Evolutionary conservation across 192 early-diverging fungal species (phyloP), one percentile per base, ranked within the genome.

Genomic region (Linnemannia exigua): DNA sequence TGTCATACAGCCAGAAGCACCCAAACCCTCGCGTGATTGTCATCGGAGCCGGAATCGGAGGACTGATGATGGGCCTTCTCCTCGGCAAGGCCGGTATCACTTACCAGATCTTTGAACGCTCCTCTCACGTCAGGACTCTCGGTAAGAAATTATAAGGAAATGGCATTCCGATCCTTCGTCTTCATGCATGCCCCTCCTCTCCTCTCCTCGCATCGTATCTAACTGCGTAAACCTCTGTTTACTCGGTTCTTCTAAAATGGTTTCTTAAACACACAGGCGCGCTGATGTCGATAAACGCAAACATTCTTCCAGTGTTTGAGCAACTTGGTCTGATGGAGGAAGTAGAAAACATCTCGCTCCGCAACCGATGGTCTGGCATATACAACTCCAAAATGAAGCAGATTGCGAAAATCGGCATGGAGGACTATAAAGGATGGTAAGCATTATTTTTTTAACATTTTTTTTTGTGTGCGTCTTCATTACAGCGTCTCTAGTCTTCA

Each of bases 271-370:
- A 73, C 52, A 25, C 52, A 81, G 80, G 80, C 28, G 72, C 80
- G 19, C n/a, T 81, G 68, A 69, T 81, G 74, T 67, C 72, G 17
- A 37, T 81, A 16, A 81, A 81, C 25, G 80, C 69, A 14, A 75
- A 76, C 25, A 75, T 81, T 19, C 67, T 81, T 1, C 80, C 80
- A 12, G 80, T 75, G 6, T 75, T 81, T 70, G 80, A 81, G 48
- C 80, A 81, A 35, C 33, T 81, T 6, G 74, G 74, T 4, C 48
- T 81, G 12, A 72, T 63, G 36, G 74, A 76, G 0, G 80, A 81
- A 1, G 51, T 81, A 4, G 36, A 46, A 25, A 50, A 50, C 19
- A 70, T 81, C 68, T 51, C 73, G 19, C 70, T 81, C n/a, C 36
- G 52, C 12, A 71, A 51, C 50, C 67, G 38, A 20, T 50, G 68